Evolutionary conservation across 805 yeast species (phyloP).

Genomic region (Wickerhamiella hasegawae): DNA sequence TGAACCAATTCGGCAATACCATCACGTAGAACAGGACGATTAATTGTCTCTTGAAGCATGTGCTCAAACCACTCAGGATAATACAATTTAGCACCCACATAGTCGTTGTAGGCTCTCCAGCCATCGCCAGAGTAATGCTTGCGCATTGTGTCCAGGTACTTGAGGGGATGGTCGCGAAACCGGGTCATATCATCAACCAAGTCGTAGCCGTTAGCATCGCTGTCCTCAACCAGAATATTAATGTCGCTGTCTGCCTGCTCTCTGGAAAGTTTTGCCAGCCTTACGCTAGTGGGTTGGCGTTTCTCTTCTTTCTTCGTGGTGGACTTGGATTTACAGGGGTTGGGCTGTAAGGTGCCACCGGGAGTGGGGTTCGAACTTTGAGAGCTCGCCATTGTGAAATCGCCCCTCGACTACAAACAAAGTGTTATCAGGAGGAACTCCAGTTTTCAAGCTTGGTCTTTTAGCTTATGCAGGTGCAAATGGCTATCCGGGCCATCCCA

Average conservation of each 20-base stretch:
- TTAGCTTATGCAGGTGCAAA: too few species aligned
- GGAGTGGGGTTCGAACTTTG: too few species aligned
- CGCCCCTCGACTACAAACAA: too few species aligned
- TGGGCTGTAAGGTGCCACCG: too few species aligned
- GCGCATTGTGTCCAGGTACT: conserved; percentile 18
- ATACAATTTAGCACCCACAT: conserved; percentile 23
- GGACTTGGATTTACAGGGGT: too few species aligned
- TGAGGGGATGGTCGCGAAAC: conserved; percentile 24
- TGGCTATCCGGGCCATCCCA: too few species aligned
- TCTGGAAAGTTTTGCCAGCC: background rate
- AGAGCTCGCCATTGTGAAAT: too few species aligned
- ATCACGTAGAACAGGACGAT: conserved; percentile 17
- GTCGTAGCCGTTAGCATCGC: conserved; percentile 2
- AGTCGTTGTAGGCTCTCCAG: conserved; percentile 25
- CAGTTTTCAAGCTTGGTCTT: too few species aligned
- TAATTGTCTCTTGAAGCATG: conserved; percentile 17
- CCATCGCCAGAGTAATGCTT: conserved; percentile 20
- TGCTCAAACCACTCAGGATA: conserved; percentile 20
- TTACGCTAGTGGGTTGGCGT: too few species aligned
- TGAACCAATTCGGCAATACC: conserved; percentile 21
- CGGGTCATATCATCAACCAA: conserved; percentile 13
- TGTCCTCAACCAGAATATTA: conserved; percentile 3
- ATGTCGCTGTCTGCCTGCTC: conserved; percentile 1
- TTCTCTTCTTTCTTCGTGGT: too few species aligned
- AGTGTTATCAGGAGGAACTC: too few species aligned